Conservation (phyloP, 225 moss, liverwort and hornwort species). For the Asterella californica region DNA sequence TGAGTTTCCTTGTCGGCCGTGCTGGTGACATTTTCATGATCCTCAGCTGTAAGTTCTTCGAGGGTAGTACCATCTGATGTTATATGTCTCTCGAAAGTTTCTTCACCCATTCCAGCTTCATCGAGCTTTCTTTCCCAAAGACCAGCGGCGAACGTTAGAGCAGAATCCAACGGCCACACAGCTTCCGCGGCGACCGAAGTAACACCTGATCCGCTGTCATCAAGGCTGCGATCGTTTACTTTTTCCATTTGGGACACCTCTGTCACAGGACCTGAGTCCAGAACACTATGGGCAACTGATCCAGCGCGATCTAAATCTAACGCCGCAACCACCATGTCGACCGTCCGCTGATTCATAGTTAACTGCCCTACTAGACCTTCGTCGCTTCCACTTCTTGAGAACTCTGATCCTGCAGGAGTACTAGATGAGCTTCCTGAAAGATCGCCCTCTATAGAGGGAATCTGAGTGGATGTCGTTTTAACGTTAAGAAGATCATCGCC, state of each 20-base stretch:
- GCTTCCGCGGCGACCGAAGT: slow-evolving; percentile 5
- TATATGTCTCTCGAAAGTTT: slow-evolving; percentile 10
- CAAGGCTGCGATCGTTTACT: background rate
- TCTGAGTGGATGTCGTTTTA: slow-evolving; percentile 34
- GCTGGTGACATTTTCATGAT: slow-evolving; percentile 20
- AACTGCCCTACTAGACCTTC: slow-evolving; percentile 27
- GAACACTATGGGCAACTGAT: slow-evolving; percentile 26
- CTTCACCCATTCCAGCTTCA: slow-evolving; percentile 30
- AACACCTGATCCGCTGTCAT: background rate
- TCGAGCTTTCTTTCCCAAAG: slow-evolving; percentile 41
- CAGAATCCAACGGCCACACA: slow-evolving; percentile 20
- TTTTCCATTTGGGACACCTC: slow-evolving; percentile 3
- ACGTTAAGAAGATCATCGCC: slow-evolving; percentile 40
- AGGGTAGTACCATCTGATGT: slow-evolving; percentile 21
- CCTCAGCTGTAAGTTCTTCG: slow-evolving; percentile 16
- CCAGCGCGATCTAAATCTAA: slow-evolving; percentile 48
- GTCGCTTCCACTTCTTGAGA: slow-evolving; percentile 22
- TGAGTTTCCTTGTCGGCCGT: slow-evolving; percentile 19
- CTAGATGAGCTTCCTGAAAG: slow-evolving; percentile 30
- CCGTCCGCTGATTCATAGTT: slow-evolving; percentile 51
- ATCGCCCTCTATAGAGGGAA: slow-evolving; percentile 34
- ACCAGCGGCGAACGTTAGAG: slow-evolving; percentile 25
- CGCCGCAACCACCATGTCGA: slow-evolving; percentile 53
- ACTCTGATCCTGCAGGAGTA: slow-evolving; percentile 27
- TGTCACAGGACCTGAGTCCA: slow-evolving; percentile 24